These are phyloP conservation scores for Rhizopus stolonifer DNA, from an alignment of 371 early-diverging fungal genomes.

Conservation along the genomic window DNA sequence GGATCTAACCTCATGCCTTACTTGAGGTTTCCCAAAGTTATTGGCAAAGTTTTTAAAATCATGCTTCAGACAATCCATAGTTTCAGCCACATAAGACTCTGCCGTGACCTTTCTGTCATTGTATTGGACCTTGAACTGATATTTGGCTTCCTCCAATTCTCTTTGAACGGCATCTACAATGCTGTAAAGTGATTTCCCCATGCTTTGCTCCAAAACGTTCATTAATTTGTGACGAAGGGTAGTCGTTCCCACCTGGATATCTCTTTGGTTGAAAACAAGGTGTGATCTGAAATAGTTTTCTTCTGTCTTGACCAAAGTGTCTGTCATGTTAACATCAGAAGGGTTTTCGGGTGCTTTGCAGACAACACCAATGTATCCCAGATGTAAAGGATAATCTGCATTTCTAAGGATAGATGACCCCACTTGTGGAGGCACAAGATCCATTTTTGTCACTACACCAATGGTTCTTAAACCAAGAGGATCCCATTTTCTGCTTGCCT, in stretches of 20 bases:
- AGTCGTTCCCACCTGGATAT: slow-evolving; percentile 80
- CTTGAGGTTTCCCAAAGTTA: slow-evolving; percentile 89
- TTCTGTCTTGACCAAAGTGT: slow-evolving; percentile 71
- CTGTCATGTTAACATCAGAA: slow-evolving; percentile 50
- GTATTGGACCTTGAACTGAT: slow-evolving; percentile 98
- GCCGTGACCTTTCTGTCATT: slow-evolving; percentile 92
- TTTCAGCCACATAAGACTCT: slow-evolving; percentile 94
- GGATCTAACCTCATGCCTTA: slow-evolving; percentile 82
- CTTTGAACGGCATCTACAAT: slow-evolving; percentile 88
- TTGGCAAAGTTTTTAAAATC: slow-evolving; percentile 88
- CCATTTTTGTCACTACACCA: slow-evolving; percentile 99
- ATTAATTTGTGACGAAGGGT: slow-evolving; percentile 82
- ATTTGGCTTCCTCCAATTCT: slow-evolving; percentile 92
- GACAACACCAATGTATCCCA: slow-evolving; percentile 98
- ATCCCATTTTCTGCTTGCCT: slow-evolving; percentile 91
- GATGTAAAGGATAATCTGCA: slow-evolving; percentile 87
- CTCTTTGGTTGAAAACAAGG: slow-evolving; percentile 60
- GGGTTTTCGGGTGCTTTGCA: slow-evolving; percentile 66
- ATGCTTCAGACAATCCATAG: slow-evolving; percentile 90
- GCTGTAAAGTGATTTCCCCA: slow-evolving; percentile 79
- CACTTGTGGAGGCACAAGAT: slow-evolving; percentile 86
- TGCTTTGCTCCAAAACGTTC: slow-evolving; percentile 88
- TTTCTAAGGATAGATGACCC: slow-evolving; percentile 88
- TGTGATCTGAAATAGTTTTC: slow-evolving; percentile 69
- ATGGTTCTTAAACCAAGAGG: slow-evolving; percentile 94